phyloP scores from a whole-genome alignment of 805 yeast genomes.

The Candida broadrunensis region DNA sequence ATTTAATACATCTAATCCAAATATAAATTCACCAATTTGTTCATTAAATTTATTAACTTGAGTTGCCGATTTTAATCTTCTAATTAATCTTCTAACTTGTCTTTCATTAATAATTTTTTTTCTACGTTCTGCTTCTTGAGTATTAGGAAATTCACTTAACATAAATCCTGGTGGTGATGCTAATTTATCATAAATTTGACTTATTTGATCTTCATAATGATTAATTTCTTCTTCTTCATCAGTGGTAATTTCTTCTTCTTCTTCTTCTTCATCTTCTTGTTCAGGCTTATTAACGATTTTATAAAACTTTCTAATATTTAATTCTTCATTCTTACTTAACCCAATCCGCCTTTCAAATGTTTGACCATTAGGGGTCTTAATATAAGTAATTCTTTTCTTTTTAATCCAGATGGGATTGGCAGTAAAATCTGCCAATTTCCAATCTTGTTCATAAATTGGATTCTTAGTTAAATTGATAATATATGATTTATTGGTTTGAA shows the following conservation, averaged over 20 bases:
- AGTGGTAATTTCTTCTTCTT: conserved; percentile 1
- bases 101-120: conserved; percentile 16
- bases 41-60: conserved; percentile 9
- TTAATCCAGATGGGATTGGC: conserved; percentile 6
- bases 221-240: conserved; percentile 11
- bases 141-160: conserved; percentile 34
- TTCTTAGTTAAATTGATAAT: conserved; percentile 23
- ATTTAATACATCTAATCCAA: conserved; percentile 28
- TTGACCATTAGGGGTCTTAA: not conserved
- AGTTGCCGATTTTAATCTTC: conserved; percentile 25
- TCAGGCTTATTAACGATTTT: conserved; percentile 4
- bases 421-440: conserved; percentile 36
- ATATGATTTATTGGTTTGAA: conserved; percentile 14
- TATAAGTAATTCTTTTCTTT: not conserved
- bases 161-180: conserved; percentile 41
- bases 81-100: conserved; percentile 22
- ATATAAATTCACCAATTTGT: conserved; percentile 30
- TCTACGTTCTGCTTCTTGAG: conserved; percentile 26
- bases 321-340: conserved; percentile 12
- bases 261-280: conserved; percentile 1
- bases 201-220: conserved; percentile 10
- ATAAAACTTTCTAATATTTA: conserved; percentile 12
- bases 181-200: conserved; percentile 35
- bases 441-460: conserved; percentile 34
- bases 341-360: conserved; percentile 10